Evolutionary conservation across 2,329 filamentous ascomycete genomes (phyloP), one percentile per base, ranked within the genome.

Genomic region (Neofusicoccum sp.): DNA sequence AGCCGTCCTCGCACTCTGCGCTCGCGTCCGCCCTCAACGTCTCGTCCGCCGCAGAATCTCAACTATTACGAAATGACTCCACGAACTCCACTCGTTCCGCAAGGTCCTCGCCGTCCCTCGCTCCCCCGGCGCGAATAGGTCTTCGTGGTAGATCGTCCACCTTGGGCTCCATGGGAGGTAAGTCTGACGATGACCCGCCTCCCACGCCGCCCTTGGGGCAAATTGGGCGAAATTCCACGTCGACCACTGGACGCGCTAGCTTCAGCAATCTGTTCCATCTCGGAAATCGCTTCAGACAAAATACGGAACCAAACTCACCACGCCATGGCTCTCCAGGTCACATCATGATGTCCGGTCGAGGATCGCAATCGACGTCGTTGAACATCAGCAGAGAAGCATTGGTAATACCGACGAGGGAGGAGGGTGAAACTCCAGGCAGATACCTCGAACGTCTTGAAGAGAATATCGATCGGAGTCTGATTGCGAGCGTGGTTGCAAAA

Each of bases 201-300:
- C 80, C 85, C 6, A 86, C 88, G 2, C 73, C 73, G 6, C 73
- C 73, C 16, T 71, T 70, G 38, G 71, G 68, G 51, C 63, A 66
- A 2, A 80, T 76, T 64, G 81, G 79, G 3, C 83, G 92, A 56
- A 93, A 86, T 5, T 96, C 93, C 1, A 91, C 89, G 1, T 96
- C 91, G 0, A 93, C 89, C 0, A 82, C 78, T n/a, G 92, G 93
- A 4, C 85, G 95, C 59, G 95, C 93, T 75, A 98, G 93, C 75
- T 91, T 99, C 68, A 91, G 93, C 58, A 95, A 96, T 66, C 79
- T 98, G 20, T 87, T 99, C 68, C 88, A 86, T 12, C 78, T 97
- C 34, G 81, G 85, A 20, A 84, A 86, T 64, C 86, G 93, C 64
- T 82, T 96, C 62, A 85, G 93, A 51, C 90, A 96, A 69, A 90